These are phyloP conservation scores for Microcera coccophila DNA, from an alignment of 2,329 filamentous ascomycete genomes.

Conservation along the genomic window DNA sequence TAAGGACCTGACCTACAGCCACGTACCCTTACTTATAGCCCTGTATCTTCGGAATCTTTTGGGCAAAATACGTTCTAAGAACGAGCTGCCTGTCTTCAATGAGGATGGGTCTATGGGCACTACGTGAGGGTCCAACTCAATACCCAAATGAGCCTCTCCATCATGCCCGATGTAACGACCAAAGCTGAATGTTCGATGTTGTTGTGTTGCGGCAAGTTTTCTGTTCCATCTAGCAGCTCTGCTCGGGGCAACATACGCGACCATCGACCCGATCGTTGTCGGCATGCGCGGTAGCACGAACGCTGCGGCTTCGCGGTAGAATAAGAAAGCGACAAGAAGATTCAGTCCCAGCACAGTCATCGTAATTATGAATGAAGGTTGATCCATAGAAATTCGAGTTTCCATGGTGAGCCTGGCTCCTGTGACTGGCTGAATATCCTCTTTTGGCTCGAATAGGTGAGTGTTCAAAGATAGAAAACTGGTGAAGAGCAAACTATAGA, in stretches of 20 bases:
- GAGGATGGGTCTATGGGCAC: conserved; percentile 20
- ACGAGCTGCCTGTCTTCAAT: too few species aligned
- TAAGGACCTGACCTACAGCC: too few species aligned
- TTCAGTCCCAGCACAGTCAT: conserved; percentile 43
- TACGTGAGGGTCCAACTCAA: conserved; percentile 48
- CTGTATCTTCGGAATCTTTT: too few species aligned
- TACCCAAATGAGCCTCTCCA: conserved; percentile 45
- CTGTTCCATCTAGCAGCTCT: conserved; percentile 17
- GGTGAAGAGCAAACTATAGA: conserved; percentile 26
- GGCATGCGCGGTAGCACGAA: conserved; percentile 49
- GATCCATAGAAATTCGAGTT: conserved; percentile 47
- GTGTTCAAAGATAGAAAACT: conserved; percentile 40
- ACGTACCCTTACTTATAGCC: too few species aligned
- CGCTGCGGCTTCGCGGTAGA: conserved; percentile 42
- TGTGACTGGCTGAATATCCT: not conserved
- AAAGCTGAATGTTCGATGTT: conserved; percentile 40
- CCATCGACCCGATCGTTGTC: conserved; percentile 44
- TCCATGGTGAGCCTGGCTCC: conserved; percentile 25
- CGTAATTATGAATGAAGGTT: conserved; percentile 42
- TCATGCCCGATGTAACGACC: conserved; percentile 48
- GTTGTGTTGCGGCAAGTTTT: not conserved
- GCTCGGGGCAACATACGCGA: conserved; percentile 48
- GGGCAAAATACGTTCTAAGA: too few species aligned
- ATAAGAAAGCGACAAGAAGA: conserved; percentile 35
- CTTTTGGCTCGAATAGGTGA: conserved; percentile 32